Evolutionary conservation across 2,329 filamentous ascomycete genomes (phyloP).

Genomic region (Fulvia fulva): DNA sequence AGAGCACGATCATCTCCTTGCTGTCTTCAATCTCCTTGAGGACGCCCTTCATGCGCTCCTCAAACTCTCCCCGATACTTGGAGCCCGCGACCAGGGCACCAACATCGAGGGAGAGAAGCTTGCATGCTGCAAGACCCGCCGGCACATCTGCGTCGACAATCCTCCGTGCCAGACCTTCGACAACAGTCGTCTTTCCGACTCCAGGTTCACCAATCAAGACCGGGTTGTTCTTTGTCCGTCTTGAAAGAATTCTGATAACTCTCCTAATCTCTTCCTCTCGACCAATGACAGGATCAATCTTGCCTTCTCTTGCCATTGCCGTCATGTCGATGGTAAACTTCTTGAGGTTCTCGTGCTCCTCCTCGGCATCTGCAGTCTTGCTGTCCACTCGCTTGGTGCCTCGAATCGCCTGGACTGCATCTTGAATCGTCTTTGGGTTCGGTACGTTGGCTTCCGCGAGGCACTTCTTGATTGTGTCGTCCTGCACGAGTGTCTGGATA

Average conservation of each 20-base stretch:
- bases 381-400: slow-evolving; percentile 92
- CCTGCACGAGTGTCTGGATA: slow-evolving; percentile 79
- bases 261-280: slow-evolving; percentile 92
- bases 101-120: slow-evolving; percentile 89
- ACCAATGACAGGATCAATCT: slow-evolving; percentile 95
- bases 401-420: slow-evolving; percentile 85
- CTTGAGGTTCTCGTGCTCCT: slow-evolving; percentile 90
- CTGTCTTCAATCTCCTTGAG: slow-evolving; percentile 93
- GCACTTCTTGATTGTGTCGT: slow-evolving; percentile 65
- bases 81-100: slow-evolving; percentile 92
- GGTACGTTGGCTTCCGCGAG: slow-evolving; percentile 86
- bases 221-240: slow-evolving; percentile 97
- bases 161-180: slow-evolving; percentile 89
- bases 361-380: slow-evolving; percentile 88
- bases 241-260: slow-evolving; percentile 84
- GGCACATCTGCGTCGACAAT: slow-evolving; percentile 97
- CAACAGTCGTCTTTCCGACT: slow-evolving; percentile 97
- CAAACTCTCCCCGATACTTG: slow-evolving; percentile 98
- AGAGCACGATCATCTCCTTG: slow-evolving; percentile 95
- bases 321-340: slow-evolving; percentile 99
- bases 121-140: slow-evolving; percentile 90
- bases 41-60: slow-evolving; percentile 98
- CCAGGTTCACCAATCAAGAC: slow-evolving; percentile 96
- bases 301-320: slow-evolving; percentile 89
- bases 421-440: slow-evolving; percentile 83